Conservation (phyloP, 2,329 filamentous ascomycete genomes). For the Neonectria magnoliae region DNA sequence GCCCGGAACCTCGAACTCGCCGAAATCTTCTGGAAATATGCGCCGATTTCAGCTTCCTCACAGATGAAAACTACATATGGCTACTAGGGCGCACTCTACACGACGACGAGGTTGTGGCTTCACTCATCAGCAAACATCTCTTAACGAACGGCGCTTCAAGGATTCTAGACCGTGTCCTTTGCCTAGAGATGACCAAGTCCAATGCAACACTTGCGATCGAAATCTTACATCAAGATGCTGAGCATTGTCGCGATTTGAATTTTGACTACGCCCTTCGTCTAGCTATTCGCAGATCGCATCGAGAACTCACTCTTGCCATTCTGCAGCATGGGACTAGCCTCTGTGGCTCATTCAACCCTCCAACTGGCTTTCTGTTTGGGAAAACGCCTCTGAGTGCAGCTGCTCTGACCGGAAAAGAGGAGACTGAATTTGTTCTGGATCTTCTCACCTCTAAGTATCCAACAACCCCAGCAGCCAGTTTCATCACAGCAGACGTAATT, state of each 20-base stretch:
- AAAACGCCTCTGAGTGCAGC: slow-evolving; percentile 4
- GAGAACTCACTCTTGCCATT: background rate
- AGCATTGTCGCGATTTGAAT: background rate
- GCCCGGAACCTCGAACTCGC: background rate
- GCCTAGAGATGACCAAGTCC: background rate
- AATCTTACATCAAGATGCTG: background rate
- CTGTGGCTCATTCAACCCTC: background rate
- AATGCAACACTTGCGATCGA: background rate
- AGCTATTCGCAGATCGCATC: background rate
- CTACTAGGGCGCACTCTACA: background rate
- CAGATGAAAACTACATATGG: background rate
- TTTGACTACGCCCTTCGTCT: background rate
- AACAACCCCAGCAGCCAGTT: background rate
- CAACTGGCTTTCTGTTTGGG: background rate
- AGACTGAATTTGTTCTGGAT: background rate
- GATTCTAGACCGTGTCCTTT: slow-evolving; percentile 2
- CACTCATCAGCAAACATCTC: background rate
- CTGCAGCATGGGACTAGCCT: background rate
- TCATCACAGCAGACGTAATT: slow-evolving; percentile 5
- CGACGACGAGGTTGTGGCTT: background rate
- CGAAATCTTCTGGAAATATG: background rate
- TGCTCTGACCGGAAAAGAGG: background rate
- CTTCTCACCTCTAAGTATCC: background rate
- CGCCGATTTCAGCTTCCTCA: background rate
- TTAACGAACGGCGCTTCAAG: background rate